Evolutionary conservation across 73 alveolate genomes (phyloP).

Genomic region (Paramecium sexaurelia): DNA sequence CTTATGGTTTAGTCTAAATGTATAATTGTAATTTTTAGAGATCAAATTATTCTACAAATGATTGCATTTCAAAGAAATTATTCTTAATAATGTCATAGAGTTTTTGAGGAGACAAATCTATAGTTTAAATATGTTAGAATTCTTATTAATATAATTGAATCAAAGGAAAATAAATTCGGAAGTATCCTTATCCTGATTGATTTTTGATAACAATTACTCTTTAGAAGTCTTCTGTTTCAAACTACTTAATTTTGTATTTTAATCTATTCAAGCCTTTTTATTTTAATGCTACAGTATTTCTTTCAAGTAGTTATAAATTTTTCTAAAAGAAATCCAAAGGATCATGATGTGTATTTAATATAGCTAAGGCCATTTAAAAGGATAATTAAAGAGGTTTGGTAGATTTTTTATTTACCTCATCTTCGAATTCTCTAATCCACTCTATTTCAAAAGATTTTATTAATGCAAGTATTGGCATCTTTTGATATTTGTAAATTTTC

Average conservation of each 20-base stretch:
- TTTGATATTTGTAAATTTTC: neutral
- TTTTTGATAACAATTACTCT: neutral
- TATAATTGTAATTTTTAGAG: neutral
- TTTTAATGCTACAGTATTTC: neutral
- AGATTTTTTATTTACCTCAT: neutral
- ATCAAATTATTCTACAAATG: neutral
- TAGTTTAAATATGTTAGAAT: neutral
- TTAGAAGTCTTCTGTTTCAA: neutral
- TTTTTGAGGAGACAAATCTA: neutral
- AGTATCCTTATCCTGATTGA: neutral
- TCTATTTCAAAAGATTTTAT: constrained; percentile 40
- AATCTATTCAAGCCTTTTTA: constrained; percentile 11
- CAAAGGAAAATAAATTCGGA: neutral
- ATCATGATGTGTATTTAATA: constrained; percentile 12
- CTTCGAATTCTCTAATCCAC: neutral
- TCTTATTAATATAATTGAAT: constrained; percentile 3
- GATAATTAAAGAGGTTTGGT: neutral
- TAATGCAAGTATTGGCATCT: neutral
- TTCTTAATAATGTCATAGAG: neutral
- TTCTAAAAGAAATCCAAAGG: neutral
- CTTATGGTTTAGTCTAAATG: neutral
- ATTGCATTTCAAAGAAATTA: neutral
- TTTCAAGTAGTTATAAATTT: neutral
- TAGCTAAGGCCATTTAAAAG: constrained; percentile 8
- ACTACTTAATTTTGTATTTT: neutral